phyloP scores from a whole-genome alignment of 306 rosid genomes.

The Delonix regia region DNA sequence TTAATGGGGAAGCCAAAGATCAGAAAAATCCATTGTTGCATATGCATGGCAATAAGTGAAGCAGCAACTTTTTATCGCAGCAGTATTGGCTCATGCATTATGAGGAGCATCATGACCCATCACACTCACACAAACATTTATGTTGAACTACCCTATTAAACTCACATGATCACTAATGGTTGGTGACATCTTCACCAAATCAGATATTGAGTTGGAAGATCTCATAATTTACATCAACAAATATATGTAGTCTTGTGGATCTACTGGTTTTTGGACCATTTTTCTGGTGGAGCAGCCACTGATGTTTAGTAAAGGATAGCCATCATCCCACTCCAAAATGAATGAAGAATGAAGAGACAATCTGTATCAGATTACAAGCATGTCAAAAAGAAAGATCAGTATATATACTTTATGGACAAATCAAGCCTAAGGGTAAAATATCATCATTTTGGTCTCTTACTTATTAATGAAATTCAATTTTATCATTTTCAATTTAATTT shows the following conservation, averaged over 20 bases:
- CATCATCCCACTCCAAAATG: not conserved
- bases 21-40: conserved; percentile 1
- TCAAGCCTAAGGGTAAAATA: too few relatives aligned
- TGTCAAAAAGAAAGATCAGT: too few relatives aligned
- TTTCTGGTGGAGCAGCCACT: too few relatives aligned
- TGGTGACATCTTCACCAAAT: too few relatives aligned
- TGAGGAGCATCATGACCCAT: conserved; percentile 1
- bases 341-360: not conserved
- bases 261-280: not conserved
- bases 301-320: too few relatives aligned
- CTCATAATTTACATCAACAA: not conserved
- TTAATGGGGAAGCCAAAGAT: conserved; percentile 41
- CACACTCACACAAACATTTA: not conserved
- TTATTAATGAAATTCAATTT: too few relatives aligned
- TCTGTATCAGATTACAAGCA: not conserved
- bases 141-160: not conserved
- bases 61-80: not conserved
- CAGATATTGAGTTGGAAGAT: too few relatives aligned
- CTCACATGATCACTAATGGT: too few relatives aligned
- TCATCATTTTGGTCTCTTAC: too few relatives aligned
- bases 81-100: not conserved
- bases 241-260: not conserved
- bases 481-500: too few relatives aligned
- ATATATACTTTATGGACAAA: too few relatives aligned
- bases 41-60: not conserved